A percentile compares a stretch with the other conserved stretches of the same genome.
These are phyloP conservation scores for Aureobasidium zeae DNA, from an alignment of 2,329 filamentous ascomycete species.

Conservation along the genomic window DNA sequence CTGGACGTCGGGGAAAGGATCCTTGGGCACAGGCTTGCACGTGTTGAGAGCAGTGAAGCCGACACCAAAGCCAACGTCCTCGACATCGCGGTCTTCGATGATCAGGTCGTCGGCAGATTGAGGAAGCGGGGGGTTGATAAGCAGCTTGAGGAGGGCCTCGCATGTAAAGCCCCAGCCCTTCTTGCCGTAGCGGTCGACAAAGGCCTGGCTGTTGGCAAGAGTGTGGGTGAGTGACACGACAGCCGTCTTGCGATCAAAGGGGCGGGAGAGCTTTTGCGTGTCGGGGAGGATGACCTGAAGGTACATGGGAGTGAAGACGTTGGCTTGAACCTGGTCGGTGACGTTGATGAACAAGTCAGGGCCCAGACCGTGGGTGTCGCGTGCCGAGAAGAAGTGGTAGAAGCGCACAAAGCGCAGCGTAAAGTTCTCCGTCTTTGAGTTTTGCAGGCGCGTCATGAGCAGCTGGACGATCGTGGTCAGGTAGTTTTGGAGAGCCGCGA, in stretches of 20 bases:
- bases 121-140: slow-evolving; percentile 76
- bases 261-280: slow-evolving; percentile 78
- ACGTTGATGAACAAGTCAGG: slow-evolving; percentile 84
- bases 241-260: slow-evolving; percentile 84
- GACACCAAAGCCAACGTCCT: slow-evolving; percentile 89
- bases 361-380: slow-evolving; percentile 71
- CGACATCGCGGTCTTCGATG: slow-evolving; percentile 80
- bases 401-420: slow-evolving; percentile 83
- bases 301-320: slow-evolving; percentile 78
- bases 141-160: slow-evolving; percentile 75
- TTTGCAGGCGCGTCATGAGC: slow-evolving; percentile 63
- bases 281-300: slow-evolving; percentile 76
- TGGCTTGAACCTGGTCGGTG: slow-evolving; percentile 68
- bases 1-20: slow-evolving; percentile 78
- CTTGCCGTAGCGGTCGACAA: slow-evolving; percentile 58
- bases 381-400: slow-evolving; percentile 83
- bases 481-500: slow-evolving; percentile 65
- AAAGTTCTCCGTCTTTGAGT: slow-evolving; percentile 72
- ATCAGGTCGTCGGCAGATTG: slow-evolving; percentile 55
- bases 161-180: slow-evolving; percentile 90
- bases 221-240: slow-evolving; percentile 92
- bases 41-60: slow-evolving; percentile 92
- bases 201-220: slow-evolving; percentile 73
- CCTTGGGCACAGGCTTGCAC: slow-evolving; percentile 62
- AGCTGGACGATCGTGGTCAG: slow-evolving; percentile 73